Evolutionary conservation across 108 stramenopile species (phyloP), one percentile per base, ranked within the genome.

Genomic region (Asterionellopsis glacialis): DNA sequence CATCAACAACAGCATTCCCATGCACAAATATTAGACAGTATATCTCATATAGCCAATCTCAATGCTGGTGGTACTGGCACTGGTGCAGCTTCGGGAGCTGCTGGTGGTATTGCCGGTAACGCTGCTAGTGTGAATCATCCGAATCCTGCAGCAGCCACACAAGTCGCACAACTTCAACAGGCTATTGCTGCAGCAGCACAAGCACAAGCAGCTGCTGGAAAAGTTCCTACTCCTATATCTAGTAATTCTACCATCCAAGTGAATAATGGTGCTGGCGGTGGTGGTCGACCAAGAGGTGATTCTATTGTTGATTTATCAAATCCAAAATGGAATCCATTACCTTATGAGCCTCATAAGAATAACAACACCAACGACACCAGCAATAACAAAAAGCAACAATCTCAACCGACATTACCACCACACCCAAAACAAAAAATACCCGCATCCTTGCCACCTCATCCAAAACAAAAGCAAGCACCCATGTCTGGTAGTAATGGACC

Each of bases 391-490:
- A 2, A 48, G 9, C 47, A 48, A 21, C 43, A 11, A 1, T 4
- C 40, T 26, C 15, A n/a, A n/a, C 40, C 57, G 3, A 41, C 38
- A 19, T 27, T 21, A 52, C 28, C 47, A 19, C 27, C 62, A 11
- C 15, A 39, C 40, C 45, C 59, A 45, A 41, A 25, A 18, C 33
- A 33, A 33, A 33, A 33, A 14, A 25, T 39, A 0, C 41, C 41
- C 0, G 68, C 90, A 4, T 87, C 87, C 5, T 60, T 92, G 10
- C 87, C 87, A 33, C 87, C 91, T 11, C 91, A 92, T 51, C 91
- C 91, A 11, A 92, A 92, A 51, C 87, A 88, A 50, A 92, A 88
- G 61, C 64, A 67, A 15, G 51, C 86, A 23, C 80, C 86, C 5
- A 63, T 76, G 0, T 69, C 63, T 19, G 52, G 25, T 19, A 27